These are phyloP conservation scores for Paecilomyces niveus DNA, from an alignment of 2,329 filamentous ascomycete genomes.

Conservation along the genomic window DNA sequence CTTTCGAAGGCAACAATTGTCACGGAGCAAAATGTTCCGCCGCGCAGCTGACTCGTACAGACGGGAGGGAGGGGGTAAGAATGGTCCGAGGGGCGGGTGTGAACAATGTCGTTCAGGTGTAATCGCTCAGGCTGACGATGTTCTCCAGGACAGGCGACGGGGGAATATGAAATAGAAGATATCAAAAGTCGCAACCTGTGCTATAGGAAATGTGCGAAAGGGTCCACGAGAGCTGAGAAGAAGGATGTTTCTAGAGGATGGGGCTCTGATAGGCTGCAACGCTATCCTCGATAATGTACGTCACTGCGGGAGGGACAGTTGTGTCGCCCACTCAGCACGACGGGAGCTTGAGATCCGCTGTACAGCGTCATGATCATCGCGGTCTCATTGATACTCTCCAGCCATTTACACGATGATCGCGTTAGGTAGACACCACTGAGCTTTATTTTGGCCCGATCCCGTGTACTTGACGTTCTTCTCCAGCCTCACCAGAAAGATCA, in stretches of 20 bases:
- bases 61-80: not conserved
- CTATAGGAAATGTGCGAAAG: constrained; percentile 7
- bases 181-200: not conserved
- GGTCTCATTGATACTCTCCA: not conserved
- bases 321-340: not conserved
- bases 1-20: constrained; percentile 23
- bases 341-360: not conserved
- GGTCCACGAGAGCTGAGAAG: constrained; percentile 10
- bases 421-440: not conserved
- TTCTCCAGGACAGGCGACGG: not conserved
- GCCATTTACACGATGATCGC: not conserved
- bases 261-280: not conserved
- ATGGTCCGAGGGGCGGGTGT: not conserved
- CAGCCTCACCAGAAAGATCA: not conserved
- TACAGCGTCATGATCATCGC: not conserved
- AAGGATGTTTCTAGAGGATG: not conserved
- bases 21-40: constrained; percentile 23
- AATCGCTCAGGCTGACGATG: not conserved
- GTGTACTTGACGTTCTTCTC: not conserved
- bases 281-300: not conserved
- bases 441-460: not conserved
- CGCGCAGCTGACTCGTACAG: not conserved
- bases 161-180: not conserved
- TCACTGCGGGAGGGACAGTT: not conserved
- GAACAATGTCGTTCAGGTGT: not conserved